phyloP scores from a whole-genome alignment of 352 stramenopile genomes.

The Bremia lactucae region DNA sequence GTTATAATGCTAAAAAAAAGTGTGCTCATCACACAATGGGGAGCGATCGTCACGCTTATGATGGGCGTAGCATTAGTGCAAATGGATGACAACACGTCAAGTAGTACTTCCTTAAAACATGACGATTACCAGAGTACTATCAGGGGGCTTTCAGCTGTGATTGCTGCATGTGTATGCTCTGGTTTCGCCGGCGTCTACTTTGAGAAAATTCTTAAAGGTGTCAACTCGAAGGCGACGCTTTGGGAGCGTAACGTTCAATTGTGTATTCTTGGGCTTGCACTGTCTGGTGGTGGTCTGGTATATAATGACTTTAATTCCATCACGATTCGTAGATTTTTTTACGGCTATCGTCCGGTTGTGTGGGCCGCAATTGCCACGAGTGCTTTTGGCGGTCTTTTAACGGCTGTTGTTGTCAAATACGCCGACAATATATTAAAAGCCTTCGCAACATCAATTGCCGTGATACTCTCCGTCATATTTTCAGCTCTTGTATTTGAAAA shows the following conservation, averaged over 20 bases:
- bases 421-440: slow-evolving; percentile 84
- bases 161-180: slow-evolving; percentile 67
- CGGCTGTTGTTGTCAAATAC: slow-evolving; percentile 79
- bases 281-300: slow-evolving; percentile 44
- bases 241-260: slow-evolving; percentile 83
- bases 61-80: slow-evolving; percentile 70
- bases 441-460: slow-evolving; percentile 76
- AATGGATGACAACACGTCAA: slow-evolving; percentile 34
- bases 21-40: slow-evolving; percentile 69
- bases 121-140: slow-evolving; percentile 44
- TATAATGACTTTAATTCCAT: slow-evolving; percentile 59
- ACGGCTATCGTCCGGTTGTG: slow-evolving; percentile 68
- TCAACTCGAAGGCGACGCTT: slow-evolving; percentile 42
- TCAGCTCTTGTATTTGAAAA: slow-evolving; percentile 81
- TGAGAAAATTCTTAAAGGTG: slow-evolving; percentile 78
- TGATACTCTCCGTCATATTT: slow-evolving; percentile 73
- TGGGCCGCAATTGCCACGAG: slow-evolving; percentile 61
- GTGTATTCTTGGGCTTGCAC: slow-evolving; percentile 56
- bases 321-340: slow-evolving; percentile 55
- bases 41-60: slow-evolving; percentile 72
- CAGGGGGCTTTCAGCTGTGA: slow-evolving; percentile 52
- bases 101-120: slow-evolving; percentile 5
- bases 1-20: slow-evolving; percentile 60
- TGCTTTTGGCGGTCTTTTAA: slow-evolving; percentile 67
- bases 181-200: slow-evolving; percentile 82